Conservation (phyloP, 163 green algal genomes). For the Scenedesmus sp. region DNA sequence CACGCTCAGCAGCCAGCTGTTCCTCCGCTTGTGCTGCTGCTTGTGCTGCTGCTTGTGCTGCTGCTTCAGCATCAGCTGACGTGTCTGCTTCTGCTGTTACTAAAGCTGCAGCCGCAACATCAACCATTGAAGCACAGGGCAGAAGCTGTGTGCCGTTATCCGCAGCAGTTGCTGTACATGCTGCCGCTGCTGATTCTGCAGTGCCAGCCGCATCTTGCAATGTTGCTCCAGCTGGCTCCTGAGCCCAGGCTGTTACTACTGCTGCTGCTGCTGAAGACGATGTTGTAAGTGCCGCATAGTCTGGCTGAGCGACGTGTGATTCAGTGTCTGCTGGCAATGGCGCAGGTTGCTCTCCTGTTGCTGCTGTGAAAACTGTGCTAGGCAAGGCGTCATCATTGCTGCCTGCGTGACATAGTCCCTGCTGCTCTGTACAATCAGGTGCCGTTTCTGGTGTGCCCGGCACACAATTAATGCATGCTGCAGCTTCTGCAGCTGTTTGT, state of each 20-base stretch:
- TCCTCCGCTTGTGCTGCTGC: neutral
- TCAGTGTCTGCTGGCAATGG: neutral
- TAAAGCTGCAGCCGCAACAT: neutral
- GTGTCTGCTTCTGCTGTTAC: neutral
- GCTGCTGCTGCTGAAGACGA: neutral
- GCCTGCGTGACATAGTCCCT: too few relatives aligned
- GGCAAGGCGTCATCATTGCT: too few relatives aligned
- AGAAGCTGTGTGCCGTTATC: neutral
- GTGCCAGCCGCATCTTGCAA: neutral
- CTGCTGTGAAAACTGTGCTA: too few relatives aligned
- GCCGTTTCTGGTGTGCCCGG: neutral
- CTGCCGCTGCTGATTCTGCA: neutral
- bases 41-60: neutral
- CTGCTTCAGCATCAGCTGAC: neutral
- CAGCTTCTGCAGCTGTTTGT: neutral
- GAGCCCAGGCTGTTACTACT: neutral
- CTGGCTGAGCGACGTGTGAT: neutral
- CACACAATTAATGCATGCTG: neutral
- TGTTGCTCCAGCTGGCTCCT: neutral
- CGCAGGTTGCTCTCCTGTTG: neutral
- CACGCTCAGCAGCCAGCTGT: constrained; percentile 9
- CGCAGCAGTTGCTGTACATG: neutral
- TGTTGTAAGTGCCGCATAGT: neutral
- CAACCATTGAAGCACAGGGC: neutral
- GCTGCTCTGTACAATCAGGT: neutral